Conservation (phyloP, 139 green algal genomes). For the Chlorella vulgaris region DNA sequence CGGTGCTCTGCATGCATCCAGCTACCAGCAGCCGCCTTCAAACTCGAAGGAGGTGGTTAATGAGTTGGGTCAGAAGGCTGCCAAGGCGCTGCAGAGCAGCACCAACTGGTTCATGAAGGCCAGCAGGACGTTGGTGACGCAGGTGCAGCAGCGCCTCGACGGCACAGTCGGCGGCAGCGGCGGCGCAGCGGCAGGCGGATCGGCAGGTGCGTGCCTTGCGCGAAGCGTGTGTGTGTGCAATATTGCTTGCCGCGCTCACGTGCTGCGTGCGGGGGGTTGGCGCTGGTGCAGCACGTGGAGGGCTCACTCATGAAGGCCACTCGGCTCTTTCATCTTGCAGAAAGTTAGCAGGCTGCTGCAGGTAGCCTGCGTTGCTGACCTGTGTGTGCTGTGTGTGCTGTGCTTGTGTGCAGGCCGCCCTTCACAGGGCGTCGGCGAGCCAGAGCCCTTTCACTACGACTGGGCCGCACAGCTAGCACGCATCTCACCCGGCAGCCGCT, state of each 20-base stretch:
- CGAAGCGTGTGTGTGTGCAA: no score
- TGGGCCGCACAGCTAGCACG: slow-evolving; percentile 52
- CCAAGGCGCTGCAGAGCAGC: slow-evolving; percentile 33
- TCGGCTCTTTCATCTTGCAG: no score
- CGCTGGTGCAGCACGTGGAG: no score
- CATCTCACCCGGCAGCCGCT: slow-evolving; percentile 24
- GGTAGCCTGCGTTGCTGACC: not conserved
- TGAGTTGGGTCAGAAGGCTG: slow-evolving; percentile 35
- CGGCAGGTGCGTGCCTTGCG: not conserved
- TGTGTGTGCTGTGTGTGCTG: not conserved
- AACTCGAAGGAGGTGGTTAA: slow-evolving; percentile 10
- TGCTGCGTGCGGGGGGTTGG: no score
- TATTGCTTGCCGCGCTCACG: no score
- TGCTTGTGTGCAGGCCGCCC: not conserved
- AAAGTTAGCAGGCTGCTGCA: no score
- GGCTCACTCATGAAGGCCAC: no score
- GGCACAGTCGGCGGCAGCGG: not conserved
- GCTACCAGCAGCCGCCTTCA: not conserved
- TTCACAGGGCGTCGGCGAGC: not conserved
- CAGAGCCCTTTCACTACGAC: slow-evolving; percentile 31
- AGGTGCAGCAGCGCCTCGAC: slow-evolving; percentile 39
- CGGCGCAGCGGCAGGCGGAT: not conserved
- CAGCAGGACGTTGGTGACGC: slow-evolving; percentile 41
- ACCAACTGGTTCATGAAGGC: slow-evolving; percentile 46
- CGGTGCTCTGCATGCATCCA: not conserved